Conservation (phyloP, 352 stramenopile species). For the Phytophthora crassamura region DNA sequence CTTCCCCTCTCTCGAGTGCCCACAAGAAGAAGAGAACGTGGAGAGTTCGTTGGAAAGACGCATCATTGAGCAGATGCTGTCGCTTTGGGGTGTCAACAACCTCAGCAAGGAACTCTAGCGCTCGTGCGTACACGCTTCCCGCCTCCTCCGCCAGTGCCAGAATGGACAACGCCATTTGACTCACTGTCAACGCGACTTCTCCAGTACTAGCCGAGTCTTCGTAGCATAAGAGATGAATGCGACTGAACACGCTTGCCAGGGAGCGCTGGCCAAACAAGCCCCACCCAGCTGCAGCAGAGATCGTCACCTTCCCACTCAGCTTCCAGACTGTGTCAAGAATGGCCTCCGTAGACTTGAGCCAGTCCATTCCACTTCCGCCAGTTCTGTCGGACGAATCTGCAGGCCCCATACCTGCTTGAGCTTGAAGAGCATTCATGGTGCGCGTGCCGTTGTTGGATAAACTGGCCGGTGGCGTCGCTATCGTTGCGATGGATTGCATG, state of each 20-base stretch:
- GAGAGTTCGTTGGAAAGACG: conserved; percentile 51
- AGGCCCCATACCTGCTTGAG: conserved; percentile 30
- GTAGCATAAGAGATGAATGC: conserved; percentile 61
- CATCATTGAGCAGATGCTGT: conserved; percentile 42
- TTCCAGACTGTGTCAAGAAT: conserved; percentile 72
- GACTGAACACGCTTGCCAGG: conserved; percentile 54
- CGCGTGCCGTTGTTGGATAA: conserved; percentile 24
- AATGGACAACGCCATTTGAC: conserved; percentile 48
- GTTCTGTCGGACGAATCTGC: conserved; percentile 9
- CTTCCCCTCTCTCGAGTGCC: conserved; percentile 59
- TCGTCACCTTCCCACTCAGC: conserved; percentile 65
- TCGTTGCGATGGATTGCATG: conserved; percentile 33
- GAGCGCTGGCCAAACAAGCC: conserved; percentile 57
- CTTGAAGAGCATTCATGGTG: conserved; percentile 37
- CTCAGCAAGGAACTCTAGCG: conserved; percentile 46
- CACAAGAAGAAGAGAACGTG: conserved; percentile 63
- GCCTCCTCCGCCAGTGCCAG: conserved; percentile 16
- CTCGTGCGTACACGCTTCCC: conserved; percentile 37
- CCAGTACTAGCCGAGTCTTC: conserved; percentile 51
- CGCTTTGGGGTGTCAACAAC: conserved; percentile 7
- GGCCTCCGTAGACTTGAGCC: conserved; percentile 60
- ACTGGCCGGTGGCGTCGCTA: conserved; percentile 28
- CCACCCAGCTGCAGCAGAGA: conserved; percentile 55
- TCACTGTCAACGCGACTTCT: conserved; percentile 63
- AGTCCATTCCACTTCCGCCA: conserved; percentile 48